Percentiles rank a stretch among this genome's conserved stretches.
Conservation (phyloP, 164 flowering plant species). For the Stephania cephalantha region DNA sequence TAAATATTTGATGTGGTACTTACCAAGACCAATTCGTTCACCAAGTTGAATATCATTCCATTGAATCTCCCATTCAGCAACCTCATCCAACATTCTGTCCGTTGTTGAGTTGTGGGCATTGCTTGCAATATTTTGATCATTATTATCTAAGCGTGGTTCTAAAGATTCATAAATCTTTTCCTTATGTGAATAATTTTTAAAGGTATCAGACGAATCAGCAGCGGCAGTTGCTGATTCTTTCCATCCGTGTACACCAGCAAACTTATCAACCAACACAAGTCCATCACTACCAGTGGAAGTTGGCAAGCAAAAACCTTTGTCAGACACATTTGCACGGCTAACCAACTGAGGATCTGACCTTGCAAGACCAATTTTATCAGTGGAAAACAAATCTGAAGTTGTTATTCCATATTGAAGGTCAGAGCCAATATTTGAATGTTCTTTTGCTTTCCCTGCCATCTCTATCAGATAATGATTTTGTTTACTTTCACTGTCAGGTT, state of each 20-base stretch:
- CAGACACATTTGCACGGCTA: conserved; percentile 9
- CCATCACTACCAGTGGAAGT: conserved; percentile 27
- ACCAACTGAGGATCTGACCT: neutral
- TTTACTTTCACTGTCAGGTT: conserved; percentile 12
- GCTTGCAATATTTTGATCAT: conserved; percentile 13
- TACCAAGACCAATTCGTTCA: conserved; percentile 97
- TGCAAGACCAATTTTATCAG: neutral
- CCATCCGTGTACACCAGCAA: conserved; percentile 8
- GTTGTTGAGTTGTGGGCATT: conserved; percentile 30
- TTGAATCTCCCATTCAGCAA: conserved; percentile 81
- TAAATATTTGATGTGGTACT: conserved; percentile 13
- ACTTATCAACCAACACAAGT: conserved; percentile 21
- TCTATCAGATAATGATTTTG: conserved; percentile 16
- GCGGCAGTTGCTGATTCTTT: conserved; percentile 17
- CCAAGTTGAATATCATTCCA: conserved; percentile 97
- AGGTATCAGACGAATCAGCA: conserved; percentile 9
- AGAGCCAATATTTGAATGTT: neutral
- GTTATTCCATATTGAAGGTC: neutral
- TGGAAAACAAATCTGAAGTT: conserved; percentile 2
- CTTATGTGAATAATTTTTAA: conserved; percentile 14
- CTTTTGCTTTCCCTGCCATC: conserved; percentile 13
- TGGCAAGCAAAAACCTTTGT: conserved; percentile 13
- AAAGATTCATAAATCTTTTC: conserved; percentile 20
- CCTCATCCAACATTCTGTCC: conserved; percentile 48
- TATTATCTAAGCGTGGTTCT: conserved; percentile 13